A percentile compares a stretch with the other conserved stretches of the same genome.
phyloP scores from a whole-genome alignment of 805 yeast genomes.

The Saturnispora diversa region DNA sequence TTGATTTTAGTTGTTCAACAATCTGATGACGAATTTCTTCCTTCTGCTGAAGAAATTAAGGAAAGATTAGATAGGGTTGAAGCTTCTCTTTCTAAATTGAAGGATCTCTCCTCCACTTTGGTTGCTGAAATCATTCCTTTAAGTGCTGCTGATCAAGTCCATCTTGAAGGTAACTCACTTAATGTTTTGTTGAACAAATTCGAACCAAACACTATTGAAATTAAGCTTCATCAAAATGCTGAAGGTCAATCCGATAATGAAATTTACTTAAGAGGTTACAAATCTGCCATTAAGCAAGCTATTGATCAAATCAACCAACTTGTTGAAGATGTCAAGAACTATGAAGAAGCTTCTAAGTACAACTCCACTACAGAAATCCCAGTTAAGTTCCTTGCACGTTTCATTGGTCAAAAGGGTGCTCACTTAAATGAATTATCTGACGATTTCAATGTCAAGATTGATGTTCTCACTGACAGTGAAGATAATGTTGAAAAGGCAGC shows the following conservation, averaged over 20 bases:
- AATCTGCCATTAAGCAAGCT: conserved; percentile 50
- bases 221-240: conserved; percentile 43
- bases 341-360: conserved; percentile 34
- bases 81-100: conserved; percentile 46
- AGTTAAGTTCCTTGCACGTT: conserved; percentile 55
- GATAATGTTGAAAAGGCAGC: conserved; percentile 36
- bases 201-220: conserved; percentile 30
- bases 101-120: conserved; percentile 50
- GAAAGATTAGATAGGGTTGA: conserved; percentile 49
- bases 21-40: conserved; percentile 62
- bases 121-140: conserved; percentile 44
- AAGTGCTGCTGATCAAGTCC: conserved; percentile 47
- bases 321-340: conserved; percentile 39
- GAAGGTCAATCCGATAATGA: conserved; percentile 38
- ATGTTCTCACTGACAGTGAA: conserved; percentile 48
- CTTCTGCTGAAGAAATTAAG: conserved; percentile 51
- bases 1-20: conserved; percentile 50
- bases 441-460: conserved; percentile 68
- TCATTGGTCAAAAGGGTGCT: conserved; percentile 87
- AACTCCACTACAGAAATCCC: conserved; percentile 53
- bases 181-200: conserved; percentile 27
- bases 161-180: conserved; percentile 54
- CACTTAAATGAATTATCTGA: conserved; percentile 60
- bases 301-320: conserved; percentile 44
- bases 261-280: conserved; percentile 63